Evolutionary conservation across 2,329 filamentous ascomycete species (phyloP), one percentile per base, ranked within the genome.

Genomic region (Penicillium polonicum): DNA sequence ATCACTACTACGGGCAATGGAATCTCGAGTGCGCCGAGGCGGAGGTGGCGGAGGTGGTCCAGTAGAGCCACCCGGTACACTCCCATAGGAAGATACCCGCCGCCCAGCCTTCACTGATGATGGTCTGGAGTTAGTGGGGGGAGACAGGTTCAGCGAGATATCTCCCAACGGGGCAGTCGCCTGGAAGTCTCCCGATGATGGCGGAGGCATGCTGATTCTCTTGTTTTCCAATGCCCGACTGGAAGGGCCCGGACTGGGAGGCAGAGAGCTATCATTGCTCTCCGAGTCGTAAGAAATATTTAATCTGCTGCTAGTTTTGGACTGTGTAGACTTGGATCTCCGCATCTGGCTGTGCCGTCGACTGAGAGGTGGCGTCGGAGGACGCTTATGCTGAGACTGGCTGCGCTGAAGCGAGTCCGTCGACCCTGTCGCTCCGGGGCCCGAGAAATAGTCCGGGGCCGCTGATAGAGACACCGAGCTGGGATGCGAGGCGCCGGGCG

Each of bases 381-480:
- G 76, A 25, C 75, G 76, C 60, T 76, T 79, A 19, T 73, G 65
- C 41, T 74, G 72, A 12, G 70, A 72, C 29, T 67, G 64, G 41
- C 68, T 73, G 53, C 72, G 71, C 10, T 66, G 61, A 23, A 72
- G 64, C 15, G 68, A 58, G 5, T 72, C 68, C 5, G 60, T 54
- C 3, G 67, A 55, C 41, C 58, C 55, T 7, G 50, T 36, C 38
- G 57, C 46, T 17, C 48, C 58, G 10, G 52, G 38, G n/a, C 52
- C 58, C 9, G 62, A 57, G 48, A 60, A 79, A 38, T 76, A 78
- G 36, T 79, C 77, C 12, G 70, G 65, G 2, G 83, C 83, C 4
- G 82, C 78, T 1, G 51, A 51, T 21, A 80, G 79, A 2, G 87
- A 85, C 13, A 88, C 78, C 27, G 60, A 52, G 42, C 53, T 65